Evolutionary conservation across 1,284 basidiomycete genomes (phyloP), one percentile per base, ranked within the genome.

Genomic region (Cryptococcus depauperatus): DNA sequence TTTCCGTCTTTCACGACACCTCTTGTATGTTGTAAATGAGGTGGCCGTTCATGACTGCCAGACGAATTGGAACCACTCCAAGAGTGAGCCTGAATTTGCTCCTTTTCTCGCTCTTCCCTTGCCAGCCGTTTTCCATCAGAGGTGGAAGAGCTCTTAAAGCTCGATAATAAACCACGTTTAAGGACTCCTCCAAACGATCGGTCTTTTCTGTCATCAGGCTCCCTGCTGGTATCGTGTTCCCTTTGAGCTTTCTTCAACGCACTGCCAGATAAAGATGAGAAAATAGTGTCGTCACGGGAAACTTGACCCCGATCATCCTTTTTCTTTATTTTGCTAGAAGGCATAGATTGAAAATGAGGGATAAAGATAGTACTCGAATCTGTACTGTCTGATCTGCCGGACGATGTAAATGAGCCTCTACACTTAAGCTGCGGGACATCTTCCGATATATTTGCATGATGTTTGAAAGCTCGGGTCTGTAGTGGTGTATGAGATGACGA

Each of bases 111-210:
- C 16, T 51, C 45, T 18, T 43, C 44, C 23, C 39, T 42, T 25
- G 56, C 53, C 3, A 47, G 21, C 34, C 59, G 60, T 33, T 63
- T 59, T 43, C 69, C 66, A 39, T 70, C 65, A 34, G 55, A 51
- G 1, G 43, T 43, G 34, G 56, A 51, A 9, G 56, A 52, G 11
- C 47, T 49, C 35, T 62, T 64, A 39, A 66, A 48, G 7, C 55
- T 53, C 11, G 52, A 49, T 47, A 66, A 46, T n/a, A n/a, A n/a
- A 9, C 63, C 61, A 6, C 66, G 55, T 48, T 69, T 71, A 49
- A 71, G 48, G 9, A 66, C 52, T 11, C 48, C 35, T 4, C 49
- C 43, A 3, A 50, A n/a, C 16, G 59, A 58, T 23, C 62, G 56
- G 18, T 58, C 54, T 22, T 62, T 60, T 29, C 44, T 52, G 4